Conservation (phyloP, 495 filamentous ascomycete species). For the Aspergillus diversus region DNA sequence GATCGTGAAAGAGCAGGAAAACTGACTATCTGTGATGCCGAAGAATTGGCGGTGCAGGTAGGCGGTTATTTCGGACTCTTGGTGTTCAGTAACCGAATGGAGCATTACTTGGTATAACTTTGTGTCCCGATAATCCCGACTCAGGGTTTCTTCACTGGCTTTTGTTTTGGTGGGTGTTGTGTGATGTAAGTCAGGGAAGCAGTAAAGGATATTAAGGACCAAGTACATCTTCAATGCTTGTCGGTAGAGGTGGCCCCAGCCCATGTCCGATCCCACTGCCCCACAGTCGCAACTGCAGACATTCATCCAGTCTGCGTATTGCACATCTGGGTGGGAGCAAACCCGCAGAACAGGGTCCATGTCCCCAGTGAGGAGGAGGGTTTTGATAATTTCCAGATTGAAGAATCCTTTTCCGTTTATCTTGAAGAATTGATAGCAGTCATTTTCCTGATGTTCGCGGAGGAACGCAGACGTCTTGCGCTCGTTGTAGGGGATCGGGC, state of each 20-base stretch:
- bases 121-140: neutral
- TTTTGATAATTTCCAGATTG: conserved; percentile 4
- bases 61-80: neutral
- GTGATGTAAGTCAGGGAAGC: conserved; percentile 6
- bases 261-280: neutral
- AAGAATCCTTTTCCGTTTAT: neutral
- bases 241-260: neutral
- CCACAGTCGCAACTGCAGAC: neutral
- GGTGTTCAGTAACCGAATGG: neutral
- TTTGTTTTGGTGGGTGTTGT: neutral
- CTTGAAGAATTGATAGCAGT: conserved; percentile 4
- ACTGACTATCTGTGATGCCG: neutral
- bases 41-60: neutral
- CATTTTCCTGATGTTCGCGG: neutral
- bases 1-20: neutral
- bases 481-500: neutral
- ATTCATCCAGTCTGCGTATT: neutral
- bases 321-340: neutral
- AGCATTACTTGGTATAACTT: neutral
- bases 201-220: neutral
- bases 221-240: neutral
- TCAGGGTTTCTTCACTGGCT: neutral
- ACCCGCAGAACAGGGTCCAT: conserved; percentile 1
- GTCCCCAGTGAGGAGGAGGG: neutral
- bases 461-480: neutral